Evolutionary conservation across 2,329 filamentous ascomycete species (phyloP), one percentile per base, ranked within the genome.

Genomic region (Neurospora sp.): DNA sequence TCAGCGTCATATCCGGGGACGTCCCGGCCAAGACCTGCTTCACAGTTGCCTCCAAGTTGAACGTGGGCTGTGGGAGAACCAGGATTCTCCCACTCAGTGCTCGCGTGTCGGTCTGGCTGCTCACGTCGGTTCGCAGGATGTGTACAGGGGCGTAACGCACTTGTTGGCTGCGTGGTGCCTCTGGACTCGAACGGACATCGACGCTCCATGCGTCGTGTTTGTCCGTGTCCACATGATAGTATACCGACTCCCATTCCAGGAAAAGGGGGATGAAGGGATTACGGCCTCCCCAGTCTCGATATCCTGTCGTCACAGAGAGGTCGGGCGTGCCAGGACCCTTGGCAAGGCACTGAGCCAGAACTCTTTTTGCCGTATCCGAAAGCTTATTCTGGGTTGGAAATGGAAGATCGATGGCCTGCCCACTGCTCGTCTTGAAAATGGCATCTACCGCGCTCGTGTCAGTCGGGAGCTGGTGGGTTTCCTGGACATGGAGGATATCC

Each of bases 211-310:
- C 38, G 38, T 38, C 38, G 38, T 38, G 38, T 38, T 70, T 67
- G 80, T 77, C 71, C 46, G 75, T 78, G 0, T 77, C 76, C 5
- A 83, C 74, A 69, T 84, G 80, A 2, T 74, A 77, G 70, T 83
- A 84, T 68, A 80, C 77, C 1, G 74, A 78, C 66, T 83, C 80
- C 82, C 81, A 84, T 72, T 84, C 82, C 0, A 79, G 62, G 58
- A 78, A 84, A 1, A 83, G 75, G 0, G 82, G 82, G 33, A 78
- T 79, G 78, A 78, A 82, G 0, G 80, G 77, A 70, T 83, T 80
- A 0, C 71, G 73, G 19, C 77, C 68, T 2, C 70, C 73, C 80
- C 80, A 81, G 69, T 80, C 79, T 2, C 79, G 72, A 38, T 75
- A 73, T 69, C 23, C 66, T 43, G 15, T 19, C n/a, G 17, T 66